Evolutionary conservation across 2,329 filamentous ascomycete genomes (phyloP).

Genomic region (Aspergillus fumigatiaffinis): DNA sequence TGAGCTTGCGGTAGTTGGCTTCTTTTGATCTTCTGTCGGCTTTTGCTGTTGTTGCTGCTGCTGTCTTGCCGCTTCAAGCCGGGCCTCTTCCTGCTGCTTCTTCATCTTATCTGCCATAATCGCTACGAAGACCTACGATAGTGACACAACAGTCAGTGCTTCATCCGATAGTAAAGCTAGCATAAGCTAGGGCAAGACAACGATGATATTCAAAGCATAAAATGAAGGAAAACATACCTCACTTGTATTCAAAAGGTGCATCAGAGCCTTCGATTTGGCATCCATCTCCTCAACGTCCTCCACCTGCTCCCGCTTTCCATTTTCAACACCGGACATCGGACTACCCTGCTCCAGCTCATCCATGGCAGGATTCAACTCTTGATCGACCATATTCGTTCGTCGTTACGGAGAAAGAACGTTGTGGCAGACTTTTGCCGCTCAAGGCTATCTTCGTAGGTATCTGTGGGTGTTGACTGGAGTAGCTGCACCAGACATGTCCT

Average conservation of each 20-base stretch:
- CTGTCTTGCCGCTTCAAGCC: conserved; percentile 32
- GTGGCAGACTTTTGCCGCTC: conserved; percentile 27
- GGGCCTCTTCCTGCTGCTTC: conserved; percentile 43
- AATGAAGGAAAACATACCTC: conserved; percentile 32
- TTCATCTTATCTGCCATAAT: conserved; percentile 51
- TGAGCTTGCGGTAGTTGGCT: conserved; percentile 14
- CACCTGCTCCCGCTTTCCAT: conserved; percentile 9
- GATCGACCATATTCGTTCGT: conserved; percentile 16
- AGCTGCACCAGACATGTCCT: conserved; percentile 24
- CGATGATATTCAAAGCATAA: too few relatives aligned
- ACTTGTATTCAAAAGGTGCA: conserved; percentile 44
- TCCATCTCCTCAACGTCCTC: conserved; percentile 40
- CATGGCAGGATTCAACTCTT: conserved; percentile 5
- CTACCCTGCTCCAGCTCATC: neutral
- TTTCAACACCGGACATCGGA: conserved; percentile 1
- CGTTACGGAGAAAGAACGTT: conserved; percentile 27
- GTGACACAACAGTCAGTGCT: conserved; percentile 4
- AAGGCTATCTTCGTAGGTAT: conserved; percentile 21
- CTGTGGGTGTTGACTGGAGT: conserved; percentile 24
- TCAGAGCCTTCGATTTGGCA: conserved; percentile 41
- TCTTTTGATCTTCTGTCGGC: conserved; percentile 23
- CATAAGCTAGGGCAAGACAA: neutral
- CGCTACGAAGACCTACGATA: conserved; percentile 43
- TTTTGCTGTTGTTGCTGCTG: conserved; percentile 19
- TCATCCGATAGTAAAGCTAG: neutral